A percentile compares a stretch with the other conserved stretches of the same genome.
These are phyloP conservation scores for Colletotrichum gloeosporioides DNA, from an alignment of 2,329 filamentous ascomycete genomes.

Conservation along the genomic window DNA sequence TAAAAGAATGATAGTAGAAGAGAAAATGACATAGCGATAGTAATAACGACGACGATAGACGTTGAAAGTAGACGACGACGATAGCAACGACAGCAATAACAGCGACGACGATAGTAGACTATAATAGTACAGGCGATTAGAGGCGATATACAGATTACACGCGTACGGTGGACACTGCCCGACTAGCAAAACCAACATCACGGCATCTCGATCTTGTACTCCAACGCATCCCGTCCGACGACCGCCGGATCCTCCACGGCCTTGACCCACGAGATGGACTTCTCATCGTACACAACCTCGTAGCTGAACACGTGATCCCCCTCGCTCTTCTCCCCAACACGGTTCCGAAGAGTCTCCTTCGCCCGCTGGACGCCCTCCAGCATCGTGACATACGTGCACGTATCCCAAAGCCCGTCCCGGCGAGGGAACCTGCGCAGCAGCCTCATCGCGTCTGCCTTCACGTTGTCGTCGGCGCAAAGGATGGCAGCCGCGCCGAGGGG, in stretches of 20 bases:
- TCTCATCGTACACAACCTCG: slow-evolving; percentile 15
- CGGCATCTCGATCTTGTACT: slow-evolving; percentile 4
- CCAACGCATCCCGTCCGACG: background rate
- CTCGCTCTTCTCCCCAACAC: background rate
- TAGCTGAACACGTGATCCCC: background rate
- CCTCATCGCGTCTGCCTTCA: slow-evolving; percentile 44
- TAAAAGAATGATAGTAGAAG: background rate
- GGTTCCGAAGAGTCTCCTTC: background rate
- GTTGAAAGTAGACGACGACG: background rate
- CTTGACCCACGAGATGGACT: slow-evolving; percentile 12
- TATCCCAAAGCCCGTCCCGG: slow-evolving; percentile 49
- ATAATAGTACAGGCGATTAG: background rate
- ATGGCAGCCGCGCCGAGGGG: slow-evolving; percentile 46
- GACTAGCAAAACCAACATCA: background rate
- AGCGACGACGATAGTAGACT: too few relatives aligned
- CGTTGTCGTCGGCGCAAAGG: slow-evolving; percentile 40
- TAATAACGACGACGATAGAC: background rate
- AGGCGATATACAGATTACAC: background rate
- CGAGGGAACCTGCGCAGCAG: slow-evolving; percentile 46
- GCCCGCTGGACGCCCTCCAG: background rate
- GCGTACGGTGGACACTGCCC: background rate
- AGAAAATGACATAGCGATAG: background rate
- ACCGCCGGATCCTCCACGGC: background rate
- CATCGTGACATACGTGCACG: slow-evolving; percentile 42
- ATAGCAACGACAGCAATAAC: background rate